Percentiles rank a stretch among this genome's conserved stretches.
Conservation (phyloP, 148 eudicot genomes). For the Rhododendron vialii region DNA sequence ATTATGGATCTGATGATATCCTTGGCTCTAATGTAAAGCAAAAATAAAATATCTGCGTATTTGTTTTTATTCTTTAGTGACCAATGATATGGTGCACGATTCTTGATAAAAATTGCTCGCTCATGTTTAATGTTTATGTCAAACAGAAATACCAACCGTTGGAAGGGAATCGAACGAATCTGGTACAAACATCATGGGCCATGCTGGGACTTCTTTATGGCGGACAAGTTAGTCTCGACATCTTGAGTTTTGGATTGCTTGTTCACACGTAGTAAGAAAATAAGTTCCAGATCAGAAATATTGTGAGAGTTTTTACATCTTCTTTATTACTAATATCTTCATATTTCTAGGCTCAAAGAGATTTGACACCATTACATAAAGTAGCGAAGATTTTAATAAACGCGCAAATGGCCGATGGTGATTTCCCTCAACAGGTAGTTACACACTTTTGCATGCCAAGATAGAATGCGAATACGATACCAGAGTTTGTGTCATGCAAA, state of each 20-base stretch:
- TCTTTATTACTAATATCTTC: not conserved
- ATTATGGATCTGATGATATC: not conserved
- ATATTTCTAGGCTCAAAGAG: constrained; percentile 31
- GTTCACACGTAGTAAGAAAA: not conserved
- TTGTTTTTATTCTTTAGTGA: not conserved
- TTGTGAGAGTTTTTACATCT: not conserved
- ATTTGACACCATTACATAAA: constrained; percentile 43
- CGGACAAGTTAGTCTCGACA: constrained; percentile 31
- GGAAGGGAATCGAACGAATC: constrained; percentile 33
- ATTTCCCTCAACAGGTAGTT: constrained; percentile 50
- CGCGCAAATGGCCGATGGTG: constrained; percentile 49
- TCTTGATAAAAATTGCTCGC: not conserved
- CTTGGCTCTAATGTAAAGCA: not conserved
- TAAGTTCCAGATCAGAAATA: not conserved
- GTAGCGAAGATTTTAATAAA: constrained; percentile 50
- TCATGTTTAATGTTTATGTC: not conserved
- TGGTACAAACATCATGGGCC: constrained; percentile 48
- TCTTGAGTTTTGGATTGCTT: not conserved
- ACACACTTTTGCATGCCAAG: not conserved
- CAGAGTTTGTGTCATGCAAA: not conserved
- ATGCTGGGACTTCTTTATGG: constrained; percentile 39
- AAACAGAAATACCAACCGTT: constrained; percentile 35
- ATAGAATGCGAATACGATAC: not conserved
- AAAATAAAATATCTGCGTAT: not conserved
- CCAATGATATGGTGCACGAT: too few species aligned